Base-by-base conservation (phyloP, 129 eudicot genomes). In the Flaveria ramosissima region DNA sequence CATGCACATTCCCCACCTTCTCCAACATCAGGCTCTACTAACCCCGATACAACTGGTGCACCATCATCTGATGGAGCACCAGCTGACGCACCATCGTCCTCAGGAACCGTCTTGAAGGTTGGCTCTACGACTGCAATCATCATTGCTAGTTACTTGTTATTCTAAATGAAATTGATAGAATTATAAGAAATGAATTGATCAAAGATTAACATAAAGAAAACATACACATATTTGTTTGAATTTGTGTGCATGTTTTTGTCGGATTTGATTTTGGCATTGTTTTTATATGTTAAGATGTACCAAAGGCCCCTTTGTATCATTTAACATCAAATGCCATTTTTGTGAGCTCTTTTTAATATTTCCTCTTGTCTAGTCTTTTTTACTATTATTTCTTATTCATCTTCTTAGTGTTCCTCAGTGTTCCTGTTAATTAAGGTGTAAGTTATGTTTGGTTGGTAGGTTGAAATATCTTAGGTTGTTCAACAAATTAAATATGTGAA, bases 261-360 rank as follows among this genome's bases (percentile, higher is more conserved):
- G 79, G 68, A 39, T 63, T 72, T 80, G 70, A 53, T 51, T 80
- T 80, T 80, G 79, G 78, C 78, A 72, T 80, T 51, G 51, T 66
- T 50, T 1, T 78, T 70, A 46, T 59, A 70, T 71, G 16, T 60
- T 60, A 39, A 24, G n/a, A 13, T 60, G 78, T 79, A 62, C 12
- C 51, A 59, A 62, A 57, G 66, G 73, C 53, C 71, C 45, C 36
- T 55, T 60, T 79, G 4, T 80, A 47, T 71, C 8, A 24, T 2
- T 60, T 60, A 12, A 60, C n/a, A 65, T 73, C 75, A 64, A 80
- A 80, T 80, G 83, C 79, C 83, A 80, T 73, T 56, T 68, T 48
- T 51, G 70, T 65, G 83, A 80, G 83, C 75, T 80, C 74, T 73
- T 73, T 73, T 30, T 62, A 73, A 80, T 80, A 80, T 65, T 65